Percentiles rank a stretch among this genome's conserved stretches.
phyloP scores from a whole-genome alignment of 495 filamentous ascomycete species.

The Aspergillus wentii region DNA sequence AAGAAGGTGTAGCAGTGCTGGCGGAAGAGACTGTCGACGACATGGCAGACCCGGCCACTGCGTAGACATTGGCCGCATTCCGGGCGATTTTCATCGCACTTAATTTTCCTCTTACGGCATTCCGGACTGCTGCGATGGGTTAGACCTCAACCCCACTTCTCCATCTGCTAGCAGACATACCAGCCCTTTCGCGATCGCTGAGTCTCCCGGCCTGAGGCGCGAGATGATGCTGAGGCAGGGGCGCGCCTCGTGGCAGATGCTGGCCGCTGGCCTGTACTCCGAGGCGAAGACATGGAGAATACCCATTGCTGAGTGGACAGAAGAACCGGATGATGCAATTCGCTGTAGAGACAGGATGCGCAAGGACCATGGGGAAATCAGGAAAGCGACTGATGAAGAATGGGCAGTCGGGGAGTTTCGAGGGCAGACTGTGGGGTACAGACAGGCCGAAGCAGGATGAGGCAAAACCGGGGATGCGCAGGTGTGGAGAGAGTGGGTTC shows the following conservation, averaged over 20 bases:
- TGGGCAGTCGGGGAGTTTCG: too few species aligned
- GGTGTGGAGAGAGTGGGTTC: too few species aligned
- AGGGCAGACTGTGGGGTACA: too few species aligned
- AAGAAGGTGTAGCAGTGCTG: conserved; percentile 10
- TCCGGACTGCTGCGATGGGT: not conserved
- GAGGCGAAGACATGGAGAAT: not conserved
- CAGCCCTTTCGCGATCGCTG: not conserved
- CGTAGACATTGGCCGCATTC: conserved; percentile 14
- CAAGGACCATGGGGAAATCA: too few species aligned
- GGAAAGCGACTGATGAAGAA: too few species aligned
- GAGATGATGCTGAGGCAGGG: too few species aligned
- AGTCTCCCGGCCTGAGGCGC: not conserved
- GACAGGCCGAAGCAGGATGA: too few species aligned
- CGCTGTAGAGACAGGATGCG: conserved; percentile 58
- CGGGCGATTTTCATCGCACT: conserved; percentile 17
- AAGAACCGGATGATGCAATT: not conserved
- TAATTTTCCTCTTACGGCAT: not conserved
- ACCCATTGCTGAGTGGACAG: not conserved
- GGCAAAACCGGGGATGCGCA: too few species aligned
- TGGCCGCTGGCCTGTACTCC: not conserved
- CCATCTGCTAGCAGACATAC: too few species aligned
- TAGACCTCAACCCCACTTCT: too few species aligned
- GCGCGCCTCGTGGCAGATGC: not conserved
- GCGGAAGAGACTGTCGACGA: conserved; percentile 15
- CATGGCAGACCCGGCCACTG: conserved; percentile 9